phyloP scores from a whole-genome alignment of 257 asterid genomes.

The Lantana camara region DNA sequence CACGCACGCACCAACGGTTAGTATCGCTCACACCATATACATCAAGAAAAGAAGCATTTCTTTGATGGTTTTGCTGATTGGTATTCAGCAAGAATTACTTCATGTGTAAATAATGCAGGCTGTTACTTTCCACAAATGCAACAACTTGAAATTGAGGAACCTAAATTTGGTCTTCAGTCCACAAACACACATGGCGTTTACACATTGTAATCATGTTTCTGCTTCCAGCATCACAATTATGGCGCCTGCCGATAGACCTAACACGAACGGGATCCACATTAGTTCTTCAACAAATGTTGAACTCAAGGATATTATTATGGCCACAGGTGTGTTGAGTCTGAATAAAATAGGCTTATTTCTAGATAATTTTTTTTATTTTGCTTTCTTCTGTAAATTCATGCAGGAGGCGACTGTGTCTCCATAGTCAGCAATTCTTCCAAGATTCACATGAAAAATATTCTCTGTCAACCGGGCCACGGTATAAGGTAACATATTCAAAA shows the following conservation, averaged over 20 bases:
- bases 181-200: constrained; percentile 74
- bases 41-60: not conserved
- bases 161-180: constrained; percentile 52
- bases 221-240: constrained; percentile 46
- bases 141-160: constrained; percentile 59
- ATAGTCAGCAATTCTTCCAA: constrained; percentile 72
- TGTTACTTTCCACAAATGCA: constrained; percentile 74
- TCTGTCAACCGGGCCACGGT: constrained; percentile 82
- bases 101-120: constrained; percentile 55
- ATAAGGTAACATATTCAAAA: constrained; percentile 60
- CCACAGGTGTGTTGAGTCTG: constrained; percentile 53
- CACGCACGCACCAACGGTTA: constrained; percentile 82
- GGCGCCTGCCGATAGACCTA: constrained; percentile 82
- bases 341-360: not conserved
- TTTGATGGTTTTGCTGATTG: constrained; percentile 11
- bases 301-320: constrained; percentile 43
- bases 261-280: constrained; percentile 89
- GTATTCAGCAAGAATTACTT: not conserved
- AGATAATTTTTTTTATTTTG: not conserved
- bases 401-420: constrained; percentile 95
- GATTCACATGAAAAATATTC: constrained; percentile 42
- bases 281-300: constrained; percentile 57
- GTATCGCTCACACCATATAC: constrained; percentile 23
- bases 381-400: not conserved
- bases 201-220: constrained; percentile 43